Percentiles rank a stretch among this genome's conserved stretches.
Evolutionary conservation across 139 green algal genomes (phyloP).

Genomic region (Coccomyxa sp.): DNA sequence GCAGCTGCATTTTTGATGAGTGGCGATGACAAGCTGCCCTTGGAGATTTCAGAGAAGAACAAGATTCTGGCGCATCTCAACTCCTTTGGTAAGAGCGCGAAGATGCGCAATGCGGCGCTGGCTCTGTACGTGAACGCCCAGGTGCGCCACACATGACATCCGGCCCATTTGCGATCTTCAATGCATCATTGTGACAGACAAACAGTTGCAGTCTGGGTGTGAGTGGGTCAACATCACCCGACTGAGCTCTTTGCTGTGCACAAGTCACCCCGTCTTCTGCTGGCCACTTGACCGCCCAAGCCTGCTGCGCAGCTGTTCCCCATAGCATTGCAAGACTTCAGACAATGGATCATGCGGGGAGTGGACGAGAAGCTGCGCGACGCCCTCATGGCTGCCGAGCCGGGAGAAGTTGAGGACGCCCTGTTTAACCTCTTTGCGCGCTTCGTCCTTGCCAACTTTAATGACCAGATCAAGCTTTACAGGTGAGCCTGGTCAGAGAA

Average conservation of each 20-base stretch:
- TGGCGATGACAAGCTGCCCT: background rate
- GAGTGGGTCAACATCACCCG: background rate
- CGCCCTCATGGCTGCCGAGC: background rate
- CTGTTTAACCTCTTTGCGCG: conserved; percentile 38
- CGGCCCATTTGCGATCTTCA: background rate
- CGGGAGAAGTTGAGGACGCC: conserved; percentile 2
- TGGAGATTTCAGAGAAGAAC: background rate
- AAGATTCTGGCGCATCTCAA: background rate
- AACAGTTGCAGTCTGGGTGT: no score
- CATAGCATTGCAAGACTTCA: conserved; percentile 8
- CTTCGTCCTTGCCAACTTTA: conserved; percentile 27
- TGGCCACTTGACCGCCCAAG: background rate
- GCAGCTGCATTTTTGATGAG: no score
- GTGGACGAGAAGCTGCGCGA: conserved; percentile 21
- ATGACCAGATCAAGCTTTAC: conserved; percentile 35
- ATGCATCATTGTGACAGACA: background rate
- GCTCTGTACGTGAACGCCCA: conserved; percentile 40
- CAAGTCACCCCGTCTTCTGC: no score
- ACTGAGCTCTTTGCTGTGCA: background rate
- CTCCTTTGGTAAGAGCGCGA: conserved; percentile 10
- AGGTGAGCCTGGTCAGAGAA: conserved; percentile 3
- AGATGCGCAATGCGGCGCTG: conserved; percentile 30
- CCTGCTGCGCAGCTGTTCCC: conserved; percentile 40
- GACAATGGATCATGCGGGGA: conserved; percentile 18
- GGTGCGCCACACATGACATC: no score